Base-by-base conservation (phyloP, 83 land plant species). In the Isoetes engelmannii region DNA sequence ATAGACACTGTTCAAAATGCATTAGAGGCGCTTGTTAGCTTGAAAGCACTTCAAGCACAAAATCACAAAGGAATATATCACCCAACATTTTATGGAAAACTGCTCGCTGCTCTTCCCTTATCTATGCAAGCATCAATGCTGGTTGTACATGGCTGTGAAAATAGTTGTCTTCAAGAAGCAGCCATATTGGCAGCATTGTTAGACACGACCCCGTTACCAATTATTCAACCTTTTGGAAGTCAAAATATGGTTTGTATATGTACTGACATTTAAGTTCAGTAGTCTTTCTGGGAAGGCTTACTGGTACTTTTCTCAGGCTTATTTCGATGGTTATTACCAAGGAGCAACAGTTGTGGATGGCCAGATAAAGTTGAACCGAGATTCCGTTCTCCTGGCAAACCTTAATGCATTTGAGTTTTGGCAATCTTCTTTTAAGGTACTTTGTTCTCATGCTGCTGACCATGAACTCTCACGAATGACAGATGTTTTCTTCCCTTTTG, bases 101-200 rank as follows among this genome's bases (percentile, higher is more conserved):
- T 89, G 73, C 82, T 86, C 13, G 83, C 80, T 43, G 70, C 80
- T 74, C 69, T 89, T 12, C 78, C 90, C 4, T 61, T 89, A 44
- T 86, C 89, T 4, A 76, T 89, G 73, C 89, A 89, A 80, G 82
- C 92, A 9, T 81, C 92, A 37, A 79, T 86, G 46, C 76, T 89
- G 17, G 82, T 78, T 8, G 67, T 89, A 49, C 80, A 82, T 57
- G 81, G 89, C 75, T 84, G 84, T 7, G 77, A 71, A 18, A 46
- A 69, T 68, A 89, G 89, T 37, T 67, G 77, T 74, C 76, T 86
- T 20, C 81, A 79, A 41, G 92, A 89, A 73, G 84, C 89, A 47
- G 83, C 82, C 69, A 7, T 84, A 48, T 67, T 89, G 57, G 87
- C 86, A 47, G 67, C 81, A 63, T 61, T 89, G 67, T 76, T 86